Evolutionary conservation across 495 filamentous ascomycete genomes (phyloP).

Genomic region (Schizothecium vesticola): DNA sequence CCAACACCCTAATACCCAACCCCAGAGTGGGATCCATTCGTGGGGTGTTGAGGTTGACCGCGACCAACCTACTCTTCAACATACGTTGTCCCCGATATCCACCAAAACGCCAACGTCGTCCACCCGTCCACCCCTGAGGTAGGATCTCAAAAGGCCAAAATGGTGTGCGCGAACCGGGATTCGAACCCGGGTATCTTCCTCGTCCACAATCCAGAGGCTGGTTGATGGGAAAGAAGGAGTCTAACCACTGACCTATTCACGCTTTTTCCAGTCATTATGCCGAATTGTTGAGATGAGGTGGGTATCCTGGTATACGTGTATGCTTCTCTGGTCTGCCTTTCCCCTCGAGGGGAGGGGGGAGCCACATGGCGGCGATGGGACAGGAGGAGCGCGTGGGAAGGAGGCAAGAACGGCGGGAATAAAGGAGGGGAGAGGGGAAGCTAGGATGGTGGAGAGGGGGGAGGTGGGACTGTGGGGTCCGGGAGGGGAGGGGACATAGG

Average conservation of each 20-base stretch:
- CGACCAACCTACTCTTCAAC: too few relatives aligned
- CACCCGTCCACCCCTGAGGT: too few relatives aligned
- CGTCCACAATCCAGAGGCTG: not conserved
- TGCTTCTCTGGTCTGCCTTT: not conserved
- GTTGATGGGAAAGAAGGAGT: not conserved
- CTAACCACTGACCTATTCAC: not conserved
- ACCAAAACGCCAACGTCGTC: too few relatives aligned
- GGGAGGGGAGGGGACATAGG: not conserved
- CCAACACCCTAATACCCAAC: too few relatives aligned
- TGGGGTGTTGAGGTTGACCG: too few relatives aligned
- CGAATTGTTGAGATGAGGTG: not conserved
- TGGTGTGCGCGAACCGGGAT: conserved; percentile 1
- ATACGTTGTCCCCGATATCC: too few relatives aligned
- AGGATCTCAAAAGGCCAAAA: too few relatives aligned
- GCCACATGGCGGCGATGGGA: too few relatives aligned
- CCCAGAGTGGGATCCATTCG: too few relatives aligned
- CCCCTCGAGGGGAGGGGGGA: not conserved
- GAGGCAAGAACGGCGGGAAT: not conserved
- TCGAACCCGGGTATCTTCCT: not conserved
- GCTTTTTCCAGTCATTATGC: not conserved
- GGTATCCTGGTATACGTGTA: not conserved
- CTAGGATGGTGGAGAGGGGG: not conserved
- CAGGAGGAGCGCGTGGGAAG: not conserved
- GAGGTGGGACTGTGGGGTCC: too few relatives aligned
- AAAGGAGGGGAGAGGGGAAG: too few relatives aligned